phyloP scores from a whole-genome alignment of 2,329 filamentous ascomycete species.

The Teratosphaeriaceae sp. region DNA sequence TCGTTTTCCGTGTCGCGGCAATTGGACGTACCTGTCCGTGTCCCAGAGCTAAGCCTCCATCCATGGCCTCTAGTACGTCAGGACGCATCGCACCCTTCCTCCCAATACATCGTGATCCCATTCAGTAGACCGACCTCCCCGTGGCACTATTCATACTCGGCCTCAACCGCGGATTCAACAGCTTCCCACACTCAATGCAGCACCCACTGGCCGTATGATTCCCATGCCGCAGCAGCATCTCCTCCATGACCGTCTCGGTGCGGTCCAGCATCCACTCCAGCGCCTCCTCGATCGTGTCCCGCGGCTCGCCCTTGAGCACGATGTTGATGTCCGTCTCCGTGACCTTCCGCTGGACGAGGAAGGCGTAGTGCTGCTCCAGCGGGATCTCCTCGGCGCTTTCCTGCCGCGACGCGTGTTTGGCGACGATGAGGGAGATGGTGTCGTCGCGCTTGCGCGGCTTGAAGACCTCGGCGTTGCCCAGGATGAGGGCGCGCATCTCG shows the following conservation, averaged over 20 bases:
- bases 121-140: too few species aligned
- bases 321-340: conserved; percentile 7
- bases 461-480: conserved; percentile 10
- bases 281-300: conserved; percentile 10
- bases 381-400: conserved; percentile 7
- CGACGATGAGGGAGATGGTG: conserved; percentile 6
- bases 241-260: conserved; percentile 9
- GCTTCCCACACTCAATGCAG: conserved; percentile 4
- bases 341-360: conserved; percentile 6
- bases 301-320: conserved; percentile 7
- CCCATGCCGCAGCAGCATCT: conserved; percentile 10
- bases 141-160: background rate
- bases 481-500: conserved; percentile 9
- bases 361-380: conserved; percentile 9
- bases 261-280: conserved; percentile 11
- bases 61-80: too few species aligned
- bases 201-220: conserved; percentile 1
- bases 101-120: too few species aligned
- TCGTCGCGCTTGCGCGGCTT: conserved; percentile 6
- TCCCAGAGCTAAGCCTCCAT: too few species aligned
- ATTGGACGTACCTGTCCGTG: too few species aligned
- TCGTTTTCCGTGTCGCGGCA: too few species aligned
- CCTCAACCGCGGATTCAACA: background rate
- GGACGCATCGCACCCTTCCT: too few species aligned
- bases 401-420: background rate